phyloP scores from a whole-genome alignment of 2,329 filamentous ascomycete species.

The Fusarium verticillioides region DNA sequence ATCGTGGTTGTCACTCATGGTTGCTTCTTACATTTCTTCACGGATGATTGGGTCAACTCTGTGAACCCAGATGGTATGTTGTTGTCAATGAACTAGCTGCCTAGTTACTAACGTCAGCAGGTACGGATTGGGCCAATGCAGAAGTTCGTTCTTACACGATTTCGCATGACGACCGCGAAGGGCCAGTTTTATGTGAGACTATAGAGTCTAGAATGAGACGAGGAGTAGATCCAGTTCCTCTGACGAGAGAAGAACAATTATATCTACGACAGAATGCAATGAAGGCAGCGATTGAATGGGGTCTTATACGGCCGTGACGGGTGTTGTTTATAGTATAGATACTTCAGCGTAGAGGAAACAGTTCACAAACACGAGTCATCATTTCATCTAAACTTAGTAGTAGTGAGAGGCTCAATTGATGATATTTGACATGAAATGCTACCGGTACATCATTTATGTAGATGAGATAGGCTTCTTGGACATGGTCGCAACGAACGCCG shows the following conservation, averaged over 20 bases:
- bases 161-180: rapidly evolving
- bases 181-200: not conserved
- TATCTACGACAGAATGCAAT: not conserved
- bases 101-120: not conserved
- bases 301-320: not conserved
- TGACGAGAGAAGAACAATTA: not conserved
- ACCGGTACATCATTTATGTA: not conserved
- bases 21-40: conserved; percentile 2
- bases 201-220: not conserved
- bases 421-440: rapidly evolving
- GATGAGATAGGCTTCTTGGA: conserved; percentile 16
- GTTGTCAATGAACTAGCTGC: rapidly evolving
- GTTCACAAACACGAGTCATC: rapidly evolving
- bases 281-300: not conserved
- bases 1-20: conserved; percentile 3
- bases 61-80: not conserved
- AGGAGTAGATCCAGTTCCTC: rapidly evolving
- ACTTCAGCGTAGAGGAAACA: not conserved
- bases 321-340: rapidly evolving
- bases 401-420: rapidly evolving
- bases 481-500: conserved; percentile 11
- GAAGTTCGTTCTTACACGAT: not conserved
- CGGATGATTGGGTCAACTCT: not conserved
- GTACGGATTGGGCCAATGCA: conserved; percentile 1
- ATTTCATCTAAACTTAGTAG: rapidly evolving